Evolutionary conservation across 768 basidiomycete species (phyloP).

Genomic region (Leccinum subgranulosum): DNA sequence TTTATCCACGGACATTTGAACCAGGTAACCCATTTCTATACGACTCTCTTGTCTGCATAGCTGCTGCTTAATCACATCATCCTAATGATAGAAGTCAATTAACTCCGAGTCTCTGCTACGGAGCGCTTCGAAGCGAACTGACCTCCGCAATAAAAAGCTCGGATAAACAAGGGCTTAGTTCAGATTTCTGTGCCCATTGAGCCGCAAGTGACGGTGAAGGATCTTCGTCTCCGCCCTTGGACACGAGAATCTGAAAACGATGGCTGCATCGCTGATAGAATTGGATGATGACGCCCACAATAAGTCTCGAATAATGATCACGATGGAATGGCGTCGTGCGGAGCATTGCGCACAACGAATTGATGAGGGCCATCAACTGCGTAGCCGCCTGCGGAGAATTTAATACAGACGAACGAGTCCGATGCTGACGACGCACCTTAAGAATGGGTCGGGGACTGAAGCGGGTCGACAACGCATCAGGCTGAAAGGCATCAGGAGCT

Average conservation of each 20-base stretch:
- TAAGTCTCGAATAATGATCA: slow-evolving; percentile 92
- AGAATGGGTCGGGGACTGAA: slow-evolving; percentile 73
- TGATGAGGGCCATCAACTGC: slow-evolving; percentile 84
- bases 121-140: slow-evolving; percentile 22
- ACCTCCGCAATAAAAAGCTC: slow-evolving; percentile 60
- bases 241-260: slow-evolving; percentile 73
- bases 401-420: neutral
- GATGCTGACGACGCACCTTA: slow-evolving; percentile 48
- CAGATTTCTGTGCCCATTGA: slow-evolving; percentile 83
- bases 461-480: slow-evolving; percentile 64
- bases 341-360: slow-evolving; percentile 89
- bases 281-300: slow-evolving; percentile 90
- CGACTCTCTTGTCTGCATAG: slow-evolving; percentile 76
- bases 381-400: slow-evolving; percentile 64
- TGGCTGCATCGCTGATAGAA: slow-evolving; percentile 95
- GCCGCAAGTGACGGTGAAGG: slow-evolving; percentile 54
- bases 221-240: slow-evolving; percentile 39
- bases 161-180: slow-evolving; percentile 69
- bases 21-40: slow-evolving; percentile 68
- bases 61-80: slow-evolving; percentile 44
- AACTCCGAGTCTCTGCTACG: slow-evolving; percentile 1
- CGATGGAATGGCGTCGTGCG: slow-evolving; percentile 89
- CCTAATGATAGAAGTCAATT: slow-evolving; percentile 29
- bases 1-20: slow-evolving; percentile 49
- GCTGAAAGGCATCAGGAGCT: slow-evolving; percentile 87